Conservation (phyloP, 208 protist genomes). For the Plasmodiophora brassicae region DNA sequence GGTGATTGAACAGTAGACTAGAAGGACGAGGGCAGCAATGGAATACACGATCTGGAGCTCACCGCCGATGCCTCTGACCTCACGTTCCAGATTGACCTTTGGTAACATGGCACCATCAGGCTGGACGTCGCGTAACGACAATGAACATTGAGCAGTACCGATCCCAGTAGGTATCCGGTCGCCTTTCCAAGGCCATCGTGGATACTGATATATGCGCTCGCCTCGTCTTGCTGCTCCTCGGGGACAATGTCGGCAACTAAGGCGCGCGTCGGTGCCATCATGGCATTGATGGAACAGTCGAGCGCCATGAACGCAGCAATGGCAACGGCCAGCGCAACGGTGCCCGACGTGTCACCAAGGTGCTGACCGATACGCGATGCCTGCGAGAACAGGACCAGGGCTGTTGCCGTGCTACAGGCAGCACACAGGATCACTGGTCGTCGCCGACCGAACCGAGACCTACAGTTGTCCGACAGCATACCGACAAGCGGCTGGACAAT, state of each 20-base stretch:
- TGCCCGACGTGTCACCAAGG: background rate
- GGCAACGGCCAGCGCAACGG: background rate
- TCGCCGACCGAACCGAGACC: conserved; percentile 13
- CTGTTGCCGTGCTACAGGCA: background rate
- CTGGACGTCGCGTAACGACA: background rate
- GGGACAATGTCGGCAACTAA: background rate
- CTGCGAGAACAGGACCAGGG: background rate
- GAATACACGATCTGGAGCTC: background rate
- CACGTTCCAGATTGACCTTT: background rate
- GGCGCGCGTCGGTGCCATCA: conserved; percentile 23
- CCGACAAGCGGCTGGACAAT: conserved; percentile 35
- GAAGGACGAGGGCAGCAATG: background rate
- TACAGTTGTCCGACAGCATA: conserved; percentile 8
- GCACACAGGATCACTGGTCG: conserved; percentile 30
- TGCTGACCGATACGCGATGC: background rate
- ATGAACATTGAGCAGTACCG: background rate
- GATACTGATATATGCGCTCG: conserved; percentile 4
- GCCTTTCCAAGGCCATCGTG: conserved; percentile 9
- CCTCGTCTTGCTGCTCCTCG: background rate
- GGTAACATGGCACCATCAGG: background rate
- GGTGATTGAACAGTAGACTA: background rate
- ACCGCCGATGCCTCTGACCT: background rate
- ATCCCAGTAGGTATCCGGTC: conserved; percentile 4
- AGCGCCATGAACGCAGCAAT: background rate
- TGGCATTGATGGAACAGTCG: conserved; percentile 16